Percentiles rank a stretch among this genome's conserved stretches.
Conservation (phyloP, 805 yeast species). For the Ogataea minuta region DNA sequence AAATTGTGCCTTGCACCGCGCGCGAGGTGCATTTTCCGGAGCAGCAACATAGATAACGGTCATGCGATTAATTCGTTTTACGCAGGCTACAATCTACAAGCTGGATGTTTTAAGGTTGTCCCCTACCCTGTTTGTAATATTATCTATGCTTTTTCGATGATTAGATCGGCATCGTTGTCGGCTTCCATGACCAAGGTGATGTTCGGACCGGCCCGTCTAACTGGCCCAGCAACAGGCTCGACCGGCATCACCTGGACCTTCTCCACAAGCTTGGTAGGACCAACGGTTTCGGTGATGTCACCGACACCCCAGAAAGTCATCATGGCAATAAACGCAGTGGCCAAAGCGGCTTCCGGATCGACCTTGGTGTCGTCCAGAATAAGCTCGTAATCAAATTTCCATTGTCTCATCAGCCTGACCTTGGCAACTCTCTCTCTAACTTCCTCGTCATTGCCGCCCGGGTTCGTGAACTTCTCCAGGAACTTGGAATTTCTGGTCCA, state of each 20-base stretch:
- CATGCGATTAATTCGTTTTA: conserved; percentile 7
- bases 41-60: conserved; percentile 9
- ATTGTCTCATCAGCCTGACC: conserved; percentile 55
- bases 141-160: conserved; percentile 29
- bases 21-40: conserved; percentile 6
- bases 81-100: neutral
- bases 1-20: conserved; percentile 11
- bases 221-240: conserved; percentile 6
- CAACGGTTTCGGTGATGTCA: conserved; percentile 50
- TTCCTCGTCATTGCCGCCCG: conserved; percentile 57
- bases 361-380: conserved; percentile 46
- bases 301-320: conserved; percentile 67
- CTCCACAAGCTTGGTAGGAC: conserved; percentile 41
- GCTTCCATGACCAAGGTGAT: conserved; percentile 31
- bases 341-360: conserved; percentile 51
- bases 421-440: conserved; percentile 51
- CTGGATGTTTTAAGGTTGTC: conserved; percentile 8
- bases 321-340: conserved; percentile 63
- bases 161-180: conserved; percentile 32
- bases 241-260: conserved; percentile 10
- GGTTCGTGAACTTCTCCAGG: conserved; percentile 52
- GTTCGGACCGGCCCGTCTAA: conserved; percentile 19
- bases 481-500: conserved; percentile 55
- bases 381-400: conserved; percentile 59
- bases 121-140: conserved; percentile 8